phyloP scores from a whole-genome alignment of 2,329 filamentous ascomycete species.

The Metarhizium robertsii region DNA sequence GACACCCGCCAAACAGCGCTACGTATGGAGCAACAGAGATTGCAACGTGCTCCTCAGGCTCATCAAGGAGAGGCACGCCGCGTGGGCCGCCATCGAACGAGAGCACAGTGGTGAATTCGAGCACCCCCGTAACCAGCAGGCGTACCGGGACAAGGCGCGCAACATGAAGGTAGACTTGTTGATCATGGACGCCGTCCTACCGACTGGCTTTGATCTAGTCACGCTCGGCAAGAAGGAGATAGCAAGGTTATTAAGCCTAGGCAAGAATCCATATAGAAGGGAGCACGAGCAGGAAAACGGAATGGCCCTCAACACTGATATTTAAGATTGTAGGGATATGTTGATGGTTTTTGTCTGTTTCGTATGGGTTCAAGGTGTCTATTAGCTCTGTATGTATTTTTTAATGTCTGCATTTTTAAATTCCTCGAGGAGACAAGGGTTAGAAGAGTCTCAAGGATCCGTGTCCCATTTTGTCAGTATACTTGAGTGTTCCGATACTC shows the following conservation, averaged over 20 bases:
- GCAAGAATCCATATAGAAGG: conserved; percentile 39
- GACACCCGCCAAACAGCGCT: conserved; percentile 15
- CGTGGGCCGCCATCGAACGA: conserved; percentile 24
- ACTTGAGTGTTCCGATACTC: too few species aligned
- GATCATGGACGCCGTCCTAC: conserved; percentile 32
- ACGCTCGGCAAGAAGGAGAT: conserved; percentile 41
- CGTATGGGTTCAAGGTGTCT: too few species aligned
- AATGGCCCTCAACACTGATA: conserved; percentile 26
- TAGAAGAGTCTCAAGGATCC: too few species aligned
- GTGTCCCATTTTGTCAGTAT: too few species aligned
- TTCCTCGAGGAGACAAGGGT: too few species aligned
- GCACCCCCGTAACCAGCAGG: conserved; percentile 40
- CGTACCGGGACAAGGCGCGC: conserved; percentile 48
- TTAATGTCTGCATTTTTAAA: too few species aligned
- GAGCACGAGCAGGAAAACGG: conserved; percentile 35
- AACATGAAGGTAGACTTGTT: conserved; percentile 45
- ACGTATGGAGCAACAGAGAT: conserved; percentile 35
- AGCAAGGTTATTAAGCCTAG: conserved; percentile 25
- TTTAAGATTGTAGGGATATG: neutral
- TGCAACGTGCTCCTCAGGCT: conserved; percentile 30
- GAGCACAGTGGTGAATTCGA: conserved; percentile 28
- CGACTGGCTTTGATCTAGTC: conserved; percentile 40
- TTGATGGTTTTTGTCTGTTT: neutral
- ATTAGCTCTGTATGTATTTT: too few species aligned
- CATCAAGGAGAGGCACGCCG: conserved; percentile 21